Conservation (phyloP, 2,329 filamentous ascomycete species). For the Davidsoniella neocaledoniae region DNA sequence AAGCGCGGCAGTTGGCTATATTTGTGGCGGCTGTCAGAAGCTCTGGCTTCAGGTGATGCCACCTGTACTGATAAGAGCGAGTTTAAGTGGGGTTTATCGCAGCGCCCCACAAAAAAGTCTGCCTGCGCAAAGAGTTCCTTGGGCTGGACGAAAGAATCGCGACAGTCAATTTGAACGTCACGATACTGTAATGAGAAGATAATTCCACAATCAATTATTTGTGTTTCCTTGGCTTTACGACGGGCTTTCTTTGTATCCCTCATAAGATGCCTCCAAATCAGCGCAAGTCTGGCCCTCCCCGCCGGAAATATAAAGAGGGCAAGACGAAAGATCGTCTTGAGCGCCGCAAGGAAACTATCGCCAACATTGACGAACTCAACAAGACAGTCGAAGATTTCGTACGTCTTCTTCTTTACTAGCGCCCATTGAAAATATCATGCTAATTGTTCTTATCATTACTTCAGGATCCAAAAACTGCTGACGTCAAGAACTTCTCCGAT, state of each 20-base stretch:
- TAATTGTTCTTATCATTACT: not conserved
- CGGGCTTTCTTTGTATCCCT: not conserved
- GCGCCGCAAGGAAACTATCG: constrained; percentile 24
- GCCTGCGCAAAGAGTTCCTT: not conserved
- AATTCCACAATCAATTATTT: not conserved
- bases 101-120: constrained; percentile 11
- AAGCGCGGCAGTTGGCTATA: not conserved
- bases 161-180: not conserved
- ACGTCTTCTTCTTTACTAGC: constrained; percentile 13
- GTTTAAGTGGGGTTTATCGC: constrained; percentile 11
- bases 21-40: not conserved
- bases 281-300: constrained; percentile 3
- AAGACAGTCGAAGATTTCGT: constrained; percentile 25
- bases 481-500: constrained; percentile 57
- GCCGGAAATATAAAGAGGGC: constrained; percentile 12
- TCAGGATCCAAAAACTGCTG: constrained; percentile 42
- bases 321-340: constrained; percentile 14
- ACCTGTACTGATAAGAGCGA: constrained; percentile 2
- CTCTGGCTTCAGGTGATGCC: not conserved
- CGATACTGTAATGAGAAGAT: not conserved
- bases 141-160: not conserved
- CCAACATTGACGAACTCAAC: constrained; percentile 24
- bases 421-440: not conserved
- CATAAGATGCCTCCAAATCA: constrained; percentile 8
- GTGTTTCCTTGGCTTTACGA: not conserved